phyloP scores from a whole-genome alignment of 2,329 filamentous ascomycete genomes.

The Pseudocercospora fijiensis region DNA sequence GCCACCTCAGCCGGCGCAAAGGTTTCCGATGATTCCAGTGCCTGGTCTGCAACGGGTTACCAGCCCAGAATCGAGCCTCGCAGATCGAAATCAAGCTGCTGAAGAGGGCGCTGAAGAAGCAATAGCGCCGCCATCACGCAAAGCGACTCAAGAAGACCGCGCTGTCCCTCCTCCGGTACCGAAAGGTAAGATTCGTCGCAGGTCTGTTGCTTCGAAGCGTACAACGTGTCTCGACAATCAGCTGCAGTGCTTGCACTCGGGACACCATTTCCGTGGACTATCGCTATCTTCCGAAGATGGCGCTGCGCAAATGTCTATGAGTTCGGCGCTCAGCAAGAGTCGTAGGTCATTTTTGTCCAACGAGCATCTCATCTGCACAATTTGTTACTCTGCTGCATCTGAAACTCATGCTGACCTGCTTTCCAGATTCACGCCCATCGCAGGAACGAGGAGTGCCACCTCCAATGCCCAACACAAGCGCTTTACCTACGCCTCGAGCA shows the following conservation, averaged over 20 bases:
- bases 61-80: constrained; percentile 51
- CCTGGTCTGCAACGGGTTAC: constrained; percentile 61
- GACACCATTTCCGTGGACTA: constrained; percentile 9
- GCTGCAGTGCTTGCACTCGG: constrained; percentile 7
- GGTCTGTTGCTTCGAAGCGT: constrained; percentile 11
- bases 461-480: constrained; percentile 21
- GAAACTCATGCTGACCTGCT: constrained; percentile 12
- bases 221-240: constrained; percentile 13
- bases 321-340: constrained; percentile 2
- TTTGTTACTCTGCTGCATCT: constrained; percentile 4
- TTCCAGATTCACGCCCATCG: constrained; percentile 24
- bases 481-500: constrained; percentile 17
- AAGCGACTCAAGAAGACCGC: constrained; percentile 40
- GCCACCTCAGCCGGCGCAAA: constrained; percentile 33
- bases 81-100: constrained; percentile 2
- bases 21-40: constrained; percentile 56
- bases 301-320: constrained; percentile 10
- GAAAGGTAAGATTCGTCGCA: constrained; percentile 50
- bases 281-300: constrained; percentile 19
- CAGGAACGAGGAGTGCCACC: constrained; percentile 23
- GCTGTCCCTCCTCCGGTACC: constrained; percentile 45
- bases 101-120: constrained; percentile 54
- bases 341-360: constrained; percentile 16
- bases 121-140: constrained; percentile 45
- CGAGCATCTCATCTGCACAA: constrained; percentile 15